A percentile compares a stretch with the other conserved stretches of the same genome.
These are phyloP conservation scores for Saccharomyces cerevisiae DNA, from an alignment of 805 yeast genomes.

Conservation along the genomic window DNA sequence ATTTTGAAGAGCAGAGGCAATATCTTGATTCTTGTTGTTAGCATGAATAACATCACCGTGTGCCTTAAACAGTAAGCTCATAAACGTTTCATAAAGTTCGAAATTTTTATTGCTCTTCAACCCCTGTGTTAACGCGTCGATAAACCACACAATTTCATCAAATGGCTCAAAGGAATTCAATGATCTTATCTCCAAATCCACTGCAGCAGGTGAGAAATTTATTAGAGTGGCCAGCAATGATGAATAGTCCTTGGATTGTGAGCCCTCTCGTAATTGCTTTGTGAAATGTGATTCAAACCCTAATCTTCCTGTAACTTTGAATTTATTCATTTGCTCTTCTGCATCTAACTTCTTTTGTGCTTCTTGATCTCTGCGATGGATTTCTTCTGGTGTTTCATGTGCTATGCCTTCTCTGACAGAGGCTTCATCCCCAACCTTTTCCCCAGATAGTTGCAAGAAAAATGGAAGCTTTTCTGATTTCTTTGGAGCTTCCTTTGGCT, in stretches of 20 bases:
- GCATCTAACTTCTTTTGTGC: slow-evolving; percentile 15
- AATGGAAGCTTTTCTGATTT: slow-evolving; percentile 76
- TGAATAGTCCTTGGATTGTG: slow-evolving; percentile 33
- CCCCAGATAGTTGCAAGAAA: slow-evolving; percentile 63
- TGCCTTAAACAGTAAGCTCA: slow-evolving; percentile 59
- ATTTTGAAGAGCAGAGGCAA: slow-evolving; percentile 38
- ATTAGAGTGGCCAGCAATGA: slow-evolving; percentile 50
- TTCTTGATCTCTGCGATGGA: slow-evolving; percentile 10
- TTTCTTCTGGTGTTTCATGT: slow-evolving; percentile 17
- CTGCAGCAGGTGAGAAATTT: slow-evolving; percentile 59
- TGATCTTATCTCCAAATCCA: slow-evolving; percentile 84
- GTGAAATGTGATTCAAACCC: slow-evolving; percentile 73
- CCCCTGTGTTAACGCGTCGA: slow-evolving; percentile 60
- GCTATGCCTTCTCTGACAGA: slow-evolving; percentile 33
- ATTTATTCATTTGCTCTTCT: slow-evolving; percentile 24
- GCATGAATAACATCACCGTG: slow-evolving; percentile 73
- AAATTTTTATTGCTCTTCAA: slow-evolving; percentile 47
- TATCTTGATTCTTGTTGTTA: slow-evolving; percentile 31
- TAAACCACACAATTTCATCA: slow-evolving; percentile 54
- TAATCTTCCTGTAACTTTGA: slow-evolving; percentile 26
- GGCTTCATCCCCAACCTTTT: slow-evolving; percentile 65
- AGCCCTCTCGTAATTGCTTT: slow-evolving; percentile 47
- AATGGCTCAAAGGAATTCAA: slow-evolving; percentile 59
- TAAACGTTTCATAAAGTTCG: slow-evolving; percentile 77
- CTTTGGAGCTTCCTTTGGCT: slow-evolving; percentile 82